Conservation (phyloP, 805 yeast genomes). For the Candida awuae region DNA sequence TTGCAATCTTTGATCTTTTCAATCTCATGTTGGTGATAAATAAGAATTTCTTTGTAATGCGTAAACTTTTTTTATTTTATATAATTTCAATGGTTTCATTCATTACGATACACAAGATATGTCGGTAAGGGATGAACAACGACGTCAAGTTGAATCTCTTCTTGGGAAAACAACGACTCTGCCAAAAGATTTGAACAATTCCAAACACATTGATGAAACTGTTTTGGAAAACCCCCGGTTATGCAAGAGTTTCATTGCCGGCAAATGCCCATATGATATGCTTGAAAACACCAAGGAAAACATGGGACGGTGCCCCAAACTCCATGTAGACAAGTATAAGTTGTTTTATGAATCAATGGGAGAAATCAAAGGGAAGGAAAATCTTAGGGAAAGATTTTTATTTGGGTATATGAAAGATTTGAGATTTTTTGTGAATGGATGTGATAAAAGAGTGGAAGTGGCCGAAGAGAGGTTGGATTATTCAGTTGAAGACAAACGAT, state of each 20-base stretch:
- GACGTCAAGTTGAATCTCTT: slow-evolving; percentile 67
- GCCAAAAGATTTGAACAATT: slow-evolving; percentile 21
- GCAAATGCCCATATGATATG: slow-evolving; percentile 78
- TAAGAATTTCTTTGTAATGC: too few species aligned
- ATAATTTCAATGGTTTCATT: too few species aligned
- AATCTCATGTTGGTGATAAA: too few species aligned
- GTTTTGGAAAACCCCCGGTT: slow-evolving; percentile 48
- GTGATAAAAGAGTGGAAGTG: slow-evolving; percentile 53
- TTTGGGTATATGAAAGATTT: slow-evolving; percentile 38
- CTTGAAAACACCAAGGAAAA: slow-evolving; percentile 78
- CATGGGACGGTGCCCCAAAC: slow-evolving; percentile 68
- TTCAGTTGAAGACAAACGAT: slow-evolving; percentile 49
- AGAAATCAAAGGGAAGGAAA: slow-evolving; percentile 27
- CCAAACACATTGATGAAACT: slow-evolving; percentile 16
- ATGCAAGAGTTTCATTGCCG: slow-evolving; percentile 78
- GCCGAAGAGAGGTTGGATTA: slow-evolving; percentile 62
- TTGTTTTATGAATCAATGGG: slow-evolving; percentile 50
- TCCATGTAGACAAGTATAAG: slow-evolving; percentile 69
- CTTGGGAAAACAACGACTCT: slow-evolving; percentile 53
- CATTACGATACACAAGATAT: too few species aligned
- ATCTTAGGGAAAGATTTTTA: slow-evolving; percentile 37
- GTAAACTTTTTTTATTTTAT: too few species aligned
- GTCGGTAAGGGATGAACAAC: slow-evolving; percentile 61
- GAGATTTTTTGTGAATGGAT: slow-evolving; percentile 52
- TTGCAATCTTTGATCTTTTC: background rate